These are phyloP conservation scores for Calonectria fujianensis DNA, from an alignment of 2,329 filamentous ascomycete genomes.

Conservation along the genomic window DNA sequence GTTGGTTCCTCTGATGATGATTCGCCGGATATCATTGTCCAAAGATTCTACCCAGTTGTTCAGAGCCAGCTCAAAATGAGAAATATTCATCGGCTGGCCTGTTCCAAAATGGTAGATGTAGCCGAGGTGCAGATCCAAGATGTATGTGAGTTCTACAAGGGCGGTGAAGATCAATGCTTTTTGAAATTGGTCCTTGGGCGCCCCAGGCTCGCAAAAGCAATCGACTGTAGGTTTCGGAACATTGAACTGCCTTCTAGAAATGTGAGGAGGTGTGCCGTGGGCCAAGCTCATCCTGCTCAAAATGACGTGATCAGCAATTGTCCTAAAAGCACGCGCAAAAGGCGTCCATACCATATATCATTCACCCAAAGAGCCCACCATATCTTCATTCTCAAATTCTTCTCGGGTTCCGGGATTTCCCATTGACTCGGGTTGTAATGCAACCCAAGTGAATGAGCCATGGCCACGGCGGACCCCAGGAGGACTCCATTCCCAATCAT, in stretches of 20 bases:
- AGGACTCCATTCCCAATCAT: conserved; percentile 74
- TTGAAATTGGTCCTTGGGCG: conserved; percentile 41
- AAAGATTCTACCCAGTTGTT: conserved; percentile 68
- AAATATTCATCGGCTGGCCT: conserved; percentile 51
- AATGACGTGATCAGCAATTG: not conserved
- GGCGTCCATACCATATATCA: conserved; percentile 69
- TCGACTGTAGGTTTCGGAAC: conserved; percentile 65
- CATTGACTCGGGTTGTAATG: conserved; percentile 72
- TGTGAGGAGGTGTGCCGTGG: conserved; percentile 71
- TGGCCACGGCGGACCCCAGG: conserved; percentile 69
- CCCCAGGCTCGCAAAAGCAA: conserved; percentile 55
- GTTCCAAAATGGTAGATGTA: conserved; percentile 61
- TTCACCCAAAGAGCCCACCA: conserved; percentile 75
- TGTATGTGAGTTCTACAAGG: conserved; percentile 65
- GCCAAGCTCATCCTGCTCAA: conserved; percentile 68
- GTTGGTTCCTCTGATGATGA: conserved; percentile 65
- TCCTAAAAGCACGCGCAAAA: no score
- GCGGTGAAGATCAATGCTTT: conserved; percentile 66
- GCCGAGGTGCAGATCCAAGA: conserved; percentile 57
- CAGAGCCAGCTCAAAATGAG: conserved; percentile 62
- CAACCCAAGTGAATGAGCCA: conserved; percentile 73
- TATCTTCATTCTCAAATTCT: conserved; percentile 70
- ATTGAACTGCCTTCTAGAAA: conserved; percentile 67
- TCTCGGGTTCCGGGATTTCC: conserved; percentile 71
- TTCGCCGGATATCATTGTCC: conserved; percentile 59